Percentiles rank a stretch among this genome's conserved stretches.
Evolutionary conservation across 169 alveolate genomes (phyloP).

Genomic region (Plasmodium vivax): DNA sequence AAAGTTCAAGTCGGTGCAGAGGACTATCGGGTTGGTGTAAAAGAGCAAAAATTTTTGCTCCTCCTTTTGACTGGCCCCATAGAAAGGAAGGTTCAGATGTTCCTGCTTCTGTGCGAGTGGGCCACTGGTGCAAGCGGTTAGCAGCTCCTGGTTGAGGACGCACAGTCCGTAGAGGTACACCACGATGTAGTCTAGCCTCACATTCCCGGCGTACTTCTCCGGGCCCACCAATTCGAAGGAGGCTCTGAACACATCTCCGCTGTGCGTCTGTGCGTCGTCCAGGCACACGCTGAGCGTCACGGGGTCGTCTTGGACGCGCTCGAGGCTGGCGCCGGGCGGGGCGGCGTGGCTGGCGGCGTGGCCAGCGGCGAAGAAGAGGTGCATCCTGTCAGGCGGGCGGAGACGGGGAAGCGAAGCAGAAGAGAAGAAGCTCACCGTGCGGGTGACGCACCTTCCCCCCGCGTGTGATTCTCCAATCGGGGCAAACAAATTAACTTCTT

Average conservation of each 20-base stretch:
- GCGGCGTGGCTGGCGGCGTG: not conserved
- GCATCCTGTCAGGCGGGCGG: not conserved
- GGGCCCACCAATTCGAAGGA: conserved; percentile 31
- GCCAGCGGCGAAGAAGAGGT: conserved; percentile 12
- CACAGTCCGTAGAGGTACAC: conserved; percentile 39
- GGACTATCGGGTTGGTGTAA: conserved; percentile 34
- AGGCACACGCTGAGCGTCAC: conserved; percentile 10
- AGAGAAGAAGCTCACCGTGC: too few species aligned
- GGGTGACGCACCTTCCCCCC: not conserved
- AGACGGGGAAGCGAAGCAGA: not conserved
- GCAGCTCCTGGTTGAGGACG: conserved; percentile 16
- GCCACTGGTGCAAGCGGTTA: not conserved
- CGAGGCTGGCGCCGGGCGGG: not conserved
- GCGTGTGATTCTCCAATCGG: not conserved
- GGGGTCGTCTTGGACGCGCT: not conserved
- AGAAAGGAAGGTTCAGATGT: conserved; percentile 34
- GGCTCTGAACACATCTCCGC: conserved; percentile 52
- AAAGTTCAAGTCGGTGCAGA: conserved; percentile 27
- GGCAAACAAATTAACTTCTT: not conserved
- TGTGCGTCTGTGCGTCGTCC: conserved; percentile 14
- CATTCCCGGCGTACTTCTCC: not conserved
- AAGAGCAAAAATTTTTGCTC: conserved; percentile 21
- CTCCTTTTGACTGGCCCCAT: not conserved
- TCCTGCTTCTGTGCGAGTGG: conserved; percentile 2
- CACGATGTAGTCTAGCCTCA: conserved; percentile 25